Evolutionary conservation across 2,329 filamentous ascomycete genomes (phyloP).

Genomic region (Fusarium sp.): DNA sequence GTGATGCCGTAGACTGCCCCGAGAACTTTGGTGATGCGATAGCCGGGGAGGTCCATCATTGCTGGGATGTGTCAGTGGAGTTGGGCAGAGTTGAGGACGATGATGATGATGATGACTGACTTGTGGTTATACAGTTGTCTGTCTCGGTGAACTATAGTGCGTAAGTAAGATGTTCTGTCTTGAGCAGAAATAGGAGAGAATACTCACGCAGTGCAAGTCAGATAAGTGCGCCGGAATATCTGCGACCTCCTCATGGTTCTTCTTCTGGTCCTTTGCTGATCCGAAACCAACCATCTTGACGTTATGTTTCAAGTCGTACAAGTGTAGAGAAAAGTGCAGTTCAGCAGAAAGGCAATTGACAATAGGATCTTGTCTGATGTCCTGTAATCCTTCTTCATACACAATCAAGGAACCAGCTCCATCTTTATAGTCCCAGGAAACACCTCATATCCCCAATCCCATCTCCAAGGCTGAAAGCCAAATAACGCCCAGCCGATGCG

Average conservation of each 20-base stretch:
- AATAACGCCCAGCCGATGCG: not conserved
- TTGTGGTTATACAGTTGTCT: slow-evolving; percentile 68
- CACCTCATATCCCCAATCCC: not conserved
- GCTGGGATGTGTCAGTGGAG: slow-evolving; percentile 44
- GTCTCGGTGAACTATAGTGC: slow-evolving; percentile 61
- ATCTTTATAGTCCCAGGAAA: slow-evolving; percentile 19
- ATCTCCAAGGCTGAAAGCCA: not conserved
- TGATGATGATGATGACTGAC: slow-evolving; percentile 34
- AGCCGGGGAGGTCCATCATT: slow-evolving; percentile 71
- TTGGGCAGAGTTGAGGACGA: not conserved
- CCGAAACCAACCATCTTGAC: slow-evolving; percentile 41
- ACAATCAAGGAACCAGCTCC: not conserved
- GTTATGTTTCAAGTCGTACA: not conserved
- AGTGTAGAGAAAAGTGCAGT: not conserved
- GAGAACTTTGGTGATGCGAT: slow-evolving; percentile 65
- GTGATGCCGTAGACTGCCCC: slow-evolving; percentile 67
- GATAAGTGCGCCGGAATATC: slow-evolving; percentile 53
- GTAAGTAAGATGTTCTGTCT: not conserved
- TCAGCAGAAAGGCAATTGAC: not conserved
- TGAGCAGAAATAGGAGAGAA: too few species aligned
- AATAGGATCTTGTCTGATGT: not conserved
- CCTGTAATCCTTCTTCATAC: not conserved
- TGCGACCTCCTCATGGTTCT: slow-evolving; percentile 44
- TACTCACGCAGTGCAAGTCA: slow-evolving; percentile 58
- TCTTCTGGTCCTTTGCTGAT: slow-evolving; percentile 37